Base-by-base conservation (phyloP, 768 basidiomycete genomes). In the Butyriboletus loyo region DNA sequence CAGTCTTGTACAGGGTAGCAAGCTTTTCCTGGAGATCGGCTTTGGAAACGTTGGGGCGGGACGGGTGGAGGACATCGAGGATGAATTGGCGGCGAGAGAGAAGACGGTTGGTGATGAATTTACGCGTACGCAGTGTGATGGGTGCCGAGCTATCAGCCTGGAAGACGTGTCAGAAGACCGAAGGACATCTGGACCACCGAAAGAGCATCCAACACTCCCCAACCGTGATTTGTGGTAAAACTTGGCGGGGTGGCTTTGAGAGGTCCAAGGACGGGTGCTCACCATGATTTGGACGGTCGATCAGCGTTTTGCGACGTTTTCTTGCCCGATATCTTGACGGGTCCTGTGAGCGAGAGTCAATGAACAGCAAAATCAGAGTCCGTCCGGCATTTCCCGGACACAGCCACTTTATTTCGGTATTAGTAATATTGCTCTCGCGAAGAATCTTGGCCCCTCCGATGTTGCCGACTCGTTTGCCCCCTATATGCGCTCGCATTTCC, bases 51-150 rank as follows among this genome's bases (percentile, higher is more conserved):
- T 95, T 98, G 55, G 97, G 74, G 52, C 94, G 90, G 50, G 83
- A 87, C n/a, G 96, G 96, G 77, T 99, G 97, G 62, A 97, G 85
- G 62, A 96, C 83, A 63, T 95, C 93, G 60, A 98, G 81, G 63
- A 98, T 82, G 68, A 98, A 95, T 81, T 98, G 97, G 67, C 92
- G 90, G 64, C 97, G 90, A 63, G 90, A 85, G 46, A 99, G 79
- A 60, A 99, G 89, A 55, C 94, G 92, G 84, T 99, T 99, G 70
- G 95, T 97, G 75, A 98, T 90, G 80, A 98, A 98, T 81, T 99
- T 98, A 74, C 95, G 90, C 50, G 97, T 97, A 66, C 97, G 92
- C 71, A 99, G 82, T 61, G 97, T 99, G 63, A 99, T 81, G 54
- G 95, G 86, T 72, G 91, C 82, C 72, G 84, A 78, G 71, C 72